A percentile compares a stretch with the other conserved stretches of the same genome.
phyloP scores from a whole-genome alignment of 2,329 filamentous ascomycete species.

The Ascochyta viciae-villosae region DNA sequence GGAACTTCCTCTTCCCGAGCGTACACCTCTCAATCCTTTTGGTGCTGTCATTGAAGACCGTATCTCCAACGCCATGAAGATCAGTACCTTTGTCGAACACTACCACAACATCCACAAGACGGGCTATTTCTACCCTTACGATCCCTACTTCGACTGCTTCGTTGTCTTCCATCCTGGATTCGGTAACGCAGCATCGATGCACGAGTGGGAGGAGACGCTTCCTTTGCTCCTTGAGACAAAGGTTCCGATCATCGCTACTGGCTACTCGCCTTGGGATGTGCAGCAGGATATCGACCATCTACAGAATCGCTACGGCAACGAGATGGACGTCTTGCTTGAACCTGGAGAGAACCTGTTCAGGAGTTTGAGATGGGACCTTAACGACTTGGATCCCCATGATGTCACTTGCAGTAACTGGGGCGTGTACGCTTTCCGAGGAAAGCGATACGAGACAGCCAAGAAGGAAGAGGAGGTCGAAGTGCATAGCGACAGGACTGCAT shows the following conservation, averaged over 20 bases:
- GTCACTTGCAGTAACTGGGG: constrained; percentile 97
- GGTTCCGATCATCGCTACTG: constrained; percentile 90
- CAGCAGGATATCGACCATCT: constrained; percentile 92
- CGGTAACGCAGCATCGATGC: constrained; percentile 88
- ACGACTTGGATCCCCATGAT: constrained; percentile 93
- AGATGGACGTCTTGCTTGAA: constrained; percentile 90
- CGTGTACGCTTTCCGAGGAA: constrained; percentile 95
- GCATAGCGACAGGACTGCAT: constrained; percentile 44
- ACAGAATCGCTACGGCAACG: constrained; percentile 80
- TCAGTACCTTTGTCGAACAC: constrained; percentile 97
- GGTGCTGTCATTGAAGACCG: constrained; percentile 94
- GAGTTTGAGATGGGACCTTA: constrained; percentile 94
- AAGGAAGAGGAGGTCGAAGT: constrained; percentile 54
- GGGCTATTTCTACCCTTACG: constrained; percentile 89
- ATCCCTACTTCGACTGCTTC: constrained; percentile 98
- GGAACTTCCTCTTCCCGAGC: constrained; percentile 88
- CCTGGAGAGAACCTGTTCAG: constrained; percentile 94
- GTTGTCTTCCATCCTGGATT: constrained; percentile 96
- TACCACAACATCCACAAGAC: constrained; percentile 96
- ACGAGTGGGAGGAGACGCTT: constrained; percentile 92
- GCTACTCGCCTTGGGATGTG: constrained; percentile 96
- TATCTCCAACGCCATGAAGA: constrained; percentile 88
- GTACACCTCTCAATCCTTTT: constrained; percentile 86
- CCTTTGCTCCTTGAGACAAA: constrained; percentile 94
- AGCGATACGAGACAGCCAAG: constrained; percentile 79